Conservation (phyloP, 164 flowering plant species). For the Vitis amurensis region DNA sequence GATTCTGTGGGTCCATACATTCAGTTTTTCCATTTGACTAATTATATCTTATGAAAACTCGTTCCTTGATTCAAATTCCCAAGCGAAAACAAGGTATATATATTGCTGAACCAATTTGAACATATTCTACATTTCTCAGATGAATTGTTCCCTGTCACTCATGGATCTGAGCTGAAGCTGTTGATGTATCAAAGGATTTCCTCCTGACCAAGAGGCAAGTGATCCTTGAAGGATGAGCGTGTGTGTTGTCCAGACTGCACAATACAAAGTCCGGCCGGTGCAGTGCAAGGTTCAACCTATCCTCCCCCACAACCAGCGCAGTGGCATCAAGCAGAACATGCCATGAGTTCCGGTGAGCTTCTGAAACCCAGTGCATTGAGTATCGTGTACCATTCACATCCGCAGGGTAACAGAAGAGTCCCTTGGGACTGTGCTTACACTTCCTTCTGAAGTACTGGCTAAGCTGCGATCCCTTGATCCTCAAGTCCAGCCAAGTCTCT, state of each 20-base stretch:
- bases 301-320: constrained; percentile 49
- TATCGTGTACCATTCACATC: constrained; percentile 56
- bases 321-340: constrained; percentile 76
- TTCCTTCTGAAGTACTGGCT: constrained; percentile 78
- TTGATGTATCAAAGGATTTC: constrained; percentile 54
- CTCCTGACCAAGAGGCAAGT: constrained; percentile 69
- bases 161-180: constrained; percentile 9
- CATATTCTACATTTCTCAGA: constrained; percentile 8
- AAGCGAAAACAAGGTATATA: background rate
- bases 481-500: constrained; percentile 66
- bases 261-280: constrained; percentile 75
- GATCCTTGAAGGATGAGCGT: constrained; percentile 56
- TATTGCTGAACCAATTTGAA: background rate
- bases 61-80: background rate
- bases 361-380: constrained; percentile 85
- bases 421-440: constrained; percentile 65
- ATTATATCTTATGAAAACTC: background rate
- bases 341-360: constrained; percentile 75
- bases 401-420: constrained; percentile 68
- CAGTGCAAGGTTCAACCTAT: constrained; percentile 55
- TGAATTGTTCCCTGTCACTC: constrained; percentile 6
- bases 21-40: background rate
- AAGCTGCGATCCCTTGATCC: constrained; percentile 67
- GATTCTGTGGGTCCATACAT: too few relatives aligned
- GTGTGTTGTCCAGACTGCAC: constrained; percentile 62